Evolutionary conservation across 352 stramenopile genomes (phyloP).

Genomic region (Globisporangium parvum): DNA sequence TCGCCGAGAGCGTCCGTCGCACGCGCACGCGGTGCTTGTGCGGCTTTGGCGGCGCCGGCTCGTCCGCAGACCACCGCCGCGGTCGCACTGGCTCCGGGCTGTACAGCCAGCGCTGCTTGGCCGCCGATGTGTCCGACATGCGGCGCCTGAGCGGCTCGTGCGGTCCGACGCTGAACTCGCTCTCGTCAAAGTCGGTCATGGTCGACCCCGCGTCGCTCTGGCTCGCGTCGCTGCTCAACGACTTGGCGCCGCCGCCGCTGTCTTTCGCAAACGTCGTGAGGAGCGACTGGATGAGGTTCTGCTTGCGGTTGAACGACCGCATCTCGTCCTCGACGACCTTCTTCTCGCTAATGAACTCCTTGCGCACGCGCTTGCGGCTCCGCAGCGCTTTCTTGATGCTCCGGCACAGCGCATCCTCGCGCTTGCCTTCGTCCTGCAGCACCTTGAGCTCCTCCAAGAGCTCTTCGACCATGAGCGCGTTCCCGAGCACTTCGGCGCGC

Average conservation of each 20-base stretch:
- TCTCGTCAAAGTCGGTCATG: conserved; percentile 21
- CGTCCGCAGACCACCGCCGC: conserved; percentile 8
- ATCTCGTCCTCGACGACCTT: conserved; percentile 33
- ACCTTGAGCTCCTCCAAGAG: conserved; percentile 41
- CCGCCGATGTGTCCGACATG: too few species aligned
- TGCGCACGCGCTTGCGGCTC: conserved; percentile 27
- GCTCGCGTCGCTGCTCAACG: conserved; percentile 30
- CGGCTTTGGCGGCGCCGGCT: conserved; percentile 2
- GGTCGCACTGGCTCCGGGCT: background rate
- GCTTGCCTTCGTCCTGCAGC: conserved; percentile 40
- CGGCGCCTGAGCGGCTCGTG: too few species aligned
- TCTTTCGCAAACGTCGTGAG: conserved; percentile 39
- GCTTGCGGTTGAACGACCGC: conserved; percentile 40
- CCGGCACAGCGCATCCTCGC: conserved; percentile 35
- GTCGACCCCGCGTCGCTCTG: conserved; percentile 31
- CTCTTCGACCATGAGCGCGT: conserved; percentile 38
- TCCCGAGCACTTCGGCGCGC: conserved; percentile 43
- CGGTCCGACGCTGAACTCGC: background rate
- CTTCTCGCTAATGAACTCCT: conserved; percentile 29
- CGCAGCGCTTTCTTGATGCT: conserved; percentile 41
- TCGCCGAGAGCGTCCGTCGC: conserved; percentile 18
- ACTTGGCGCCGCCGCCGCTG: conserved; percentile 15
- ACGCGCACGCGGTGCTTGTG: conserved; percentile 1
- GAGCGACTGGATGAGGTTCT: conserved; percentile 57
- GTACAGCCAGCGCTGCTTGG: background rate